These are phyloP conservation scores for Zygoascus tannicola DNA, from an alignment of 805 yeast genomes.

Conservation along the genomic window DNA sequence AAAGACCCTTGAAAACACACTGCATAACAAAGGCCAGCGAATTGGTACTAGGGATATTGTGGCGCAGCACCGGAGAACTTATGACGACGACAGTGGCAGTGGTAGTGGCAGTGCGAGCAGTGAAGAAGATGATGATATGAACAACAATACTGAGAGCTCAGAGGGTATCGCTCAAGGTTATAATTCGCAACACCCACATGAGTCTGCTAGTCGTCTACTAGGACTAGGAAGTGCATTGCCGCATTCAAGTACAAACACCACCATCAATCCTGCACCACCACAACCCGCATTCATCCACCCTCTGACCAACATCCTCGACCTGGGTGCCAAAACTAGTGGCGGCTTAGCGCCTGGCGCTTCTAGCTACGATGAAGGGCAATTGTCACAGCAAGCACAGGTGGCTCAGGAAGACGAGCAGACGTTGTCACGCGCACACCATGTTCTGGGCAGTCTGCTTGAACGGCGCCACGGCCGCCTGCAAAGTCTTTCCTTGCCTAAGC, in stretches of 20 bases:
- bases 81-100: slow-evolving; percentile 2
- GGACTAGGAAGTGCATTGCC: neutral
- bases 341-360: slow-evolving; percentile 29
- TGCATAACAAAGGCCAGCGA: slow-evolving; percentile 2
- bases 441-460: neutral
- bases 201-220: slow-evolving; percentile 8
- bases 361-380: slow-evolving; percentile 5
- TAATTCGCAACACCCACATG: neutral
- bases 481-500: slow-evolving; percentile 1
- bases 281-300: slow-evolving; percentile 4
- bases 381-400: no score
- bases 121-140: slow-evolving; percentile 2
- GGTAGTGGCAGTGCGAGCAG: no score
- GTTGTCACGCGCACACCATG: neutral
- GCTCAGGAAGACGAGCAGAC: neutral
- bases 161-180: neutral
- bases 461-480: neutral
- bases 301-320: slow-evolving; percentile 18
- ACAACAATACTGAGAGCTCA: neutral
- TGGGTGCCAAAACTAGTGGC: slow-evolving; percentile 23
- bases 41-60: slow-evolving; percentile 4
- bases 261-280: neutral
- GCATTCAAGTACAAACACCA: neutral
- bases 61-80: slow-evolving; percentile 8
- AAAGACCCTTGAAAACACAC: slow-evolving; percentile 7